Evolutionary conservation across 345 rosid genomes (phyloP).

Genomic region (Mallotus nudiflorus): DNA sequence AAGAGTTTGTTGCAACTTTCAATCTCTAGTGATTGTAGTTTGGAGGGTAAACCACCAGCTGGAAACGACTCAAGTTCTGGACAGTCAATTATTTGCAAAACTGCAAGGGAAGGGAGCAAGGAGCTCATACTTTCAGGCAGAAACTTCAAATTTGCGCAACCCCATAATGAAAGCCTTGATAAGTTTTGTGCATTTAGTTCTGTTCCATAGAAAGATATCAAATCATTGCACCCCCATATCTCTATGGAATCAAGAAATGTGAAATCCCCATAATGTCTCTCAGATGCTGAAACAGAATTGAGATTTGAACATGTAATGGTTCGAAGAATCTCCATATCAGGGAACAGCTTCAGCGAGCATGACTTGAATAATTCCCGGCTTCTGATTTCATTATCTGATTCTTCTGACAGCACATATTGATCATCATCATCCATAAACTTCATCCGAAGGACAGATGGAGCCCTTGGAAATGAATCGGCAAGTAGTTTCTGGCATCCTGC

Average conservation of each 20-base stretch:
- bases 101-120: slow-evolving; percentile 14
- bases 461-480: not conserved
- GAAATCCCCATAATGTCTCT: not conserved
- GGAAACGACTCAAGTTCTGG: slow-evolving; percentile 18
- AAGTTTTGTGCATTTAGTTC: slow-evolving; percentile 11
- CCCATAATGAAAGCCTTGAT: not conserved
- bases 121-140: slow-evolving; percentile 12
- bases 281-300: not conserved
- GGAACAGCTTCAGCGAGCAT: slow-evolving; percentile 7
- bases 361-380: not conserved
- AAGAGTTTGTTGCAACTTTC: not conserved
- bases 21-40: not conserved
- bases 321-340: not conserved
- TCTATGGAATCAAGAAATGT: not conserved
- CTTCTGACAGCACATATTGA: not conserved
- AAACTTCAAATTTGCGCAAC: slow-evolving; percentile 11
- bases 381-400: not conserved
- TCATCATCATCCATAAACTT: not conserved
- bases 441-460: not conserved
- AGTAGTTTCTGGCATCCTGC: not conserved
- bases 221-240: not conserved
- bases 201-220: slow-evolving; percentile 3
- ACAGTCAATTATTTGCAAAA: slow-evolving; percentile 3
- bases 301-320: not conserved
- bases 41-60: not conserved